Evolutionary conservation across 2,329 filamentous ascomycete species (phyloP).

Genomic region (Biscogniauxia mediterranea): DNA sequence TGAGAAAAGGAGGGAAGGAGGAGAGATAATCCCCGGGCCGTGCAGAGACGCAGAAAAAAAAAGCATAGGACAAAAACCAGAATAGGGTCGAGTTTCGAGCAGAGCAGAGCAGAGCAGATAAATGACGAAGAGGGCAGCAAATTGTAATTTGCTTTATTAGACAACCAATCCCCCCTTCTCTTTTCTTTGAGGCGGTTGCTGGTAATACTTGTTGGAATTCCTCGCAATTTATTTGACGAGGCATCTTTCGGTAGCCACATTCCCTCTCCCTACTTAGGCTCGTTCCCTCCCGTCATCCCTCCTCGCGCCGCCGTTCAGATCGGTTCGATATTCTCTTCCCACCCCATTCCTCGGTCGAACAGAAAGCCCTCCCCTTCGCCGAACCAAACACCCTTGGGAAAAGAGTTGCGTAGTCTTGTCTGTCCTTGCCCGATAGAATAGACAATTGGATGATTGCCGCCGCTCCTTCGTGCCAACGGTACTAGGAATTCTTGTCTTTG

Average conservation of each 20-base stretch:
- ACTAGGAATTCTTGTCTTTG: constrained; percentile 35
- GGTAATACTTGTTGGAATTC: constrained; percentile 31
- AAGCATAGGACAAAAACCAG: constrained; percentile 22
- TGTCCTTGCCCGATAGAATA: constrained; percentile 19
- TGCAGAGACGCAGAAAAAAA: constrained; percentile 24
- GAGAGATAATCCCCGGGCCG: constrained; percentile 30
- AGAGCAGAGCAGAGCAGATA: constrained; percentile 16
- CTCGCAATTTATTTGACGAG: constrained; percentile 29
- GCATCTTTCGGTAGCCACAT: constrained; percentile 31
- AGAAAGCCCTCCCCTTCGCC: constrained; percentile 17
- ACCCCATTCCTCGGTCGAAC: constrained; percentile 31
- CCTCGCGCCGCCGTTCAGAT: constrained; percentile 2
- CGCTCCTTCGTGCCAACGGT: constrained; percentile 29
- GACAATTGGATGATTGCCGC: constrained; percentile 22
- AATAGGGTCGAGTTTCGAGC: constrained; percentile 18
- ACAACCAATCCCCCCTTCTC: constrained; percentile 21
- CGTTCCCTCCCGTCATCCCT: constrained; percentile 13
- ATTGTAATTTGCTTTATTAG: constrained; percentile 27
- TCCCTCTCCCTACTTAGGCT: constrained; percentile 23
- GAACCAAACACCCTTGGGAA: constrained; percentile 14
- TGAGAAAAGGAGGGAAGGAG: constrained; percentile 34
- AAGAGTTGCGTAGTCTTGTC: constrained; percentile 23
- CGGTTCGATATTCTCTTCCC: constrained; percentile 8
- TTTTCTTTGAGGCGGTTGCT: constrained; percentile 24
- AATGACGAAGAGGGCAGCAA: constrained; percentile 28